Evolutionary conservation across 2,329 filamentous ascomycete genomes (phyloP), one percentile per base, ranked within the genome.

Genomic region (Hypoxylon sp.): DNA sequence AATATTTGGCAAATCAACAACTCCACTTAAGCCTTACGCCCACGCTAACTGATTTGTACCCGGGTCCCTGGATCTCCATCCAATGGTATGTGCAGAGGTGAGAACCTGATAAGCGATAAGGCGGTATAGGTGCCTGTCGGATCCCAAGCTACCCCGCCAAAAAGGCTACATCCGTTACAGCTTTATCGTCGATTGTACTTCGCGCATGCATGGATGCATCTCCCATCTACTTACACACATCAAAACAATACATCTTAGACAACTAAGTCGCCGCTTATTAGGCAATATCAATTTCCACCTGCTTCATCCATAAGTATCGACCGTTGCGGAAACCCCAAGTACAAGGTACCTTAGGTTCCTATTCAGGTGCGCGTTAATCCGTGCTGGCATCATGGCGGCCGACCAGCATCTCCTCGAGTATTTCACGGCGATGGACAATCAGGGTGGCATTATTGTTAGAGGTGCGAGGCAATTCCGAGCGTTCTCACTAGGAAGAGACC

Each of bases 361-460:
- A 35, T 44, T 22, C 14, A 31, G 6, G n/a, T 33, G 8, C n/a
- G 14, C 2, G 22, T 39, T 2, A 24, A 11, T 47, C 22, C 39
- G 24, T 33, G 53, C 55, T 47, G 55, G 42, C 68, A 69, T 29
- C 68, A 78, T 74, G 66, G 85, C 85, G 80, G 75, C 81, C 52
- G 74, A 79, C 61, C 57, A 71, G 47, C 50, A 74, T 19, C 72
- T 85, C 57, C 73, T 81, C 57, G 72, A 73, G 33, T 87, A 83
- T 75, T 85, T 88, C 70, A 79, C 81, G 58, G 71, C 80, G 66
- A 84, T 86, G 80, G 81, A 81, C 61, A 79, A 80, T 65, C 79
- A 83, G 69, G 84, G 82, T 37, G 80, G 80, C 53, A 73, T 84
- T 59, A 77, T 88, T 51, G 84, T 88, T 48, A 80, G 78, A 79